These are phyloP conservation scores for Flaveria bidentis DNA, from an alignment of 129 eudicot genomes.

Conservation along the genomic window DNA sequence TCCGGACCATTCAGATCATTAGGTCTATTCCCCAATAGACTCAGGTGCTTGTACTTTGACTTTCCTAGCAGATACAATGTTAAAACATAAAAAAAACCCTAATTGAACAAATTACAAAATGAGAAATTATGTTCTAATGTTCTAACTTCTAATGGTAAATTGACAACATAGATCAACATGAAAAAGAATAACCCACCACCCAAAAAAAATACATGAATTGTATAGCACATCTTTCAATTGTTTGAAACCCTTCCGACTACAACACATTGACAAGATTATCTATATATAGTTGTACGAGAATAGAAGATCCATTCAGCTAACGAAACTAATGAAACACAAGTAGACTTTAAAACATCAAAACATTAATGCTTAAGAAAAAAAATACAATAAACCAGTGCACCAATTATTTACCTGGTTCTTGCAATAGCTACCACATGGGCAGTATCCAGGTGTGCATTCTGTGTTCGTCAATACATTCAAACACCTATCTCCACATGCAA, in stretches of 20 bases:
- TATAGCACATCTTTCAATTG: neutral
- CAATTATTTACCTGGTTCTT: slow-evolving; percentile 55
- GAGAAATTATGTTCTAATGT: neutral
- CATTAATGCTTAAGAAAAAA: neutral
- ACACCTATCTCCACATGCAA: slow-evolving; percentile 90
- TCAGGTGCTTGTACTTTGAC: slow-evolving; percentile 1
- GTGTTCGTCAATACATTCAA: slow-evolving; percentile 90
- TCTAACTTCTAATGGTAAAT: neutral
- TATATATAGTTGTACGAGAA: slow-evolving; percentile 6
- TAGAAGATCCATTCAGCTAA: slow-evolving; percentile 8
- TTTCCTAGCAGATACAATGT: neutral
- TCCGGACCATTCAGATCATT: neutral
- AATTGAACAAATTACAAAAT: neutral
- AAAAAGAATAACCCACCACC: neutral
- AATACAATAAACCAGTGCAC: slow-evolving; percentile 1
- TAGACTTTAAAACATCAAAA: neutral
- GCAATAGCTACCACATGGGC: slow-evolving; percentile 77
- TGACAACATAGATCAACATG: neutral
- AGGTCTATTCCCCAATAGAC: neutral
- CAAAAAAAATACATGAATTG: neutral
- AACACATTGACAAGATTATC: neutral
- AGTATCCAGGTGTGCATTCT: slow-evolving; percentile 86
- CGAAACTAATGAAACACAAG: slow-evolving; percentile 1
- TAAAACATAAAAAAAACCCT: neutral
- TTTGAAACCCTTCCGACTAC: neutral